Conservation (phyloP, 176 grass and related monocot species). For the Dactylis glomerata region DNA sequence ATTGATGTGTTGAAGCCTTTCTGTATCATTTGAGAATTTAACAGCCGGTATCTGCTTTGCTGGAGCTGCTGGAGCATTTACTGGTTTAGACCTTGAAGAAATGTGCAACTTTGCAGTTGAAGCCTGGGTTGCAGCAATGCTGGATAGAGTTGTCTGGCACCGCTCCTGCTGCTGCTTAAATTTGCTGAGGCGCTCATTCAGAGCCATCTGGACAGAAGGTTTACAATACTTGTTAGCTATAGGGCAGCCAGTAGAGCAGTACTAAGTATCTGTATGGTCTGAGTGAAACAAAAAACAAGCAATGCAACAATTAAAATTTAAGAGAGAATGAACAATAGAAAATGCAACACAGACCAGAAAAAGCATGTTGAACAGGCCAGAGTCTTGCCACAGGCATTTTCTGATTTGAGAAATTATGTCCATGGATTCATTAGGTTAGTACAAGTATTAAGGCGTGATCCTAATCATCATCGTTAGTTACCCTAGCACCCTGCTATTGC, state of each 20-base stretch:
- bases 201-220: slow-evolving; percentile 39
- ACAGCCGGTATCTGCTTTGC: slow-evolving; percentile 33
- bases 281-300: background rate
- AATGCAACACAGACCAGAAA: background rate
- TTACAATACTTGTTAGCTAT: background rate
- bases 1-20: slow-evolving; percentile 74
- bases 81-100: slow-evolving; percentile 28
- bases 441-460: background rate
- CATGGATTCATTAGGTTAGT: background rate
- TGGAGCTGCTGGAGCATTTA: slow-evolving; percentile 24
- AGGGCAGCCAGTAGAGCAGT: background rate
- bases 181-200: slow-evolving; percentile 64
- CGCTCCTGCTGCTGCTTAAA: slow-evolving; percentile 79
- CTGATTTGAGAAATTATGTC: background rate
- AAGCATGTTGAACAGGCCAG: background rate
- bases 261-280: background rate
- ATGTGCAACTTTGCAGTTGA: slow-evolving; percentile 28
- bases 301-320: background rate
- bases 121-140: slow-evolving; percentile 45
- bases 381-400: background rate
- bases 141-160: slow-evolving; percentile 63
- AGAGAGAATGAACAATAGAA: background rate
- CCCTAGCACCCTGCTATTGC: background rate
- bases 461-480: background rate
- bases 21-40: slow-evolving; percentile 82